Base-by-base conservation (phyloP, 2,329 filamentous ascomycete genomes). In the Teratosphaeria zuluensis region DNA sequence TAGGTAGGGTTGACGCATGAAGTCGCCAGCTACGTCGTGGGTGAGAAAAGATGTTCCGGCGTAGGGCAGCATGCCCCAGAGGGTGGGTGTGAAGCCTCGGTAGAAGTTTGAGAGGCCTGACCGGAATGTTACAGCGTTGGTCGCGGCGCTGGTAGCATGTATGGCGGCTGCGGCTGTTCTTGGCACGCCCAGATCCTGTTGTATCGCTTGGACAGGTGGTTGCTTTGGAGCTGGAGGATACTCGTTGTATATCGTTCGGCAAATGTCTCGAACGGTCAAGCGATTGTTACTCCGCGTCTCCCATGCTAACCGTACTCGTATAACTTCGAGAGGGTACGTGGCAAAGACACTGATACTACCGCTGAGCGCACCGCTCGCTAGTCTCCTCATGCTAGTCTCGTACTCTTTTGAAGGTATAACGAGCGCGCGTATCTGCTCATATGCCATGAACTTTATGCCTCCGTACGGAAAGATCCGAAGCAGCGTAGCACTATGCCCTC, bases 401-500 rank as follows among this genome's bases (percentile, higher is more conserved):
- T 95, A 81, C 5, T 86, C 78, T 56, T 80, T 83, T 42, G 76
- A 78, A 1, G 82, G 83, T 61, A 99, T 97, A 33, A 97, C 70
- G 14, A 86, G 69, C 12, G 87, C 84, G 60, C 94, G 89, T 64
- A 96, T 90, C 74, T 99, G 94, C 74, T 99, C 94, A 77, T 99
- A 99, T 53, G 92, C 92, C 51, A 99, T 83, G 70, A 99, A 99
- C 71, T 99, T 99, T 75, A 97, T 96, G 53, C 89, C 92, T 16
- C 92, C 94, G 73, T 99, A 99, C 5, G 94, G 94, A 68, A 97
- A 99, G 63, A 99, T 95, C 63, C 94, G 87, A 56, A 97, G 80
- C 2, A 99, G 79, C 0, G 94, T 99, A 2, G 92, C 94, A 3
- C 91, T 96, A 73, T 99, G 94, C 6, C 94, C 94, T 56, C 94